A percentile compares a stretch with the other conserved stretches of the same genome.
Evolutionary conservation across 225 moss, liverwort and hornwort genomes (phyloP).

Genomic region (Lunularia cruciata): DNA sequence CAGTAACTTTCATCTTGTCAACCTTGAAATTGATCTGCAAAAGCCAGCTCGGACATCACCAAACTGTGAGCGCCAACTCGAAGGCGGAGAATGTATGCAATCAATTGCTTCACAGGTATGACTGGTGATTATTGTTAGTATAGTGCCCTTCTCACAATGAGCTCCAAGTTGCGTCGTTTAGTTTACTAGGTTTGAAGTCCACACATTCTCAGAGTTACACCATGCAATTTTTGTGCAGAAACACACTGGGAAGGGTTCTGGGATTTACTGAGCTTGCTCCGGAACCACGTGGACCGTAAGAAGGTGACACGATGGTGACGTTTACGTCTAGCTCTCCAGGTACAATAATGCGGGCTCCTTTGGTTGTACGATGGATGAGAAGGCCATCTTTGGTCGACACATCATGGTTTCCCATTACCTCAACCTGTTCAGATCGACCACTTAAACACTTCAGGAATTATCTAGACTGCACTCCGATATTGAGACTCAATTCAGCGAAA

Average conservation of each 20-base stretch:
- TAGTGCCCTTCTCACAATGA: too few relatives aligned
- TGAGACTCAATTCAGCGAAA: too few relatives aligned
- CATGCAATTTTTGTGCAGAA: not conserved
- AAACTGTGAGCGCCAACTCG: not conserved
- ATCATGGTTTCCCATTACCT: conserved; percentile 24
- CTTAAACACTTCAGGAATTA: not conserved
- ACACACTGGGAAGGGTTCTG: not conserved
- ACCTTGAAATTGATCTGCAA: conserved; percentile 55
- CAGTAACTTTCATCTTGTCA: conserved; percentile 44
- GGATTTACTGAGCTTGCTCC: conserved; percentile 53
- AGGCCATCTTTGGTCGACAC: conserved; percentile 44
- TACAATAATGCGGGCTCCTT: conserved; percentile 37
- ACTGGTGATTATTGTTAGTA: too few relatives aligned
- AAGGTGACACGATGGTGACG: conserved; percentile 35
- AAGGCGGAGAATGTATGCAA: too few relatives aligned
- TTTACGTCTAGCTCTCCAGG: conserved; percentile 42
- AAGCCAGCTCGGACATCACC: not conserved
- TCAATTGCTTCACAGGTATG: too few relatives aligned
- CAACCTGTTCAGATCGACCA: conserved; percentile 21
- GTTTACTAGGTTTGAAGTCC: too few relatives aligned
- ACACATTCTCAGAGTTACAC: too few relatives aligned
- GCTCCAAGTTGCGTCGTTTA: too few relatives aligned
- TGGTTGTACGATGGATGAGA: conserved; percentile 27
- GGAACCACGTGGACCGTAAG: conserved; percentile 42
- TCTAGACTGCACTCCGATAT: too few relatives aligned